phyloP scores from a whole-genome alignment of 208 protist genomes.

The Crithidia acanthocephali region DNA sequence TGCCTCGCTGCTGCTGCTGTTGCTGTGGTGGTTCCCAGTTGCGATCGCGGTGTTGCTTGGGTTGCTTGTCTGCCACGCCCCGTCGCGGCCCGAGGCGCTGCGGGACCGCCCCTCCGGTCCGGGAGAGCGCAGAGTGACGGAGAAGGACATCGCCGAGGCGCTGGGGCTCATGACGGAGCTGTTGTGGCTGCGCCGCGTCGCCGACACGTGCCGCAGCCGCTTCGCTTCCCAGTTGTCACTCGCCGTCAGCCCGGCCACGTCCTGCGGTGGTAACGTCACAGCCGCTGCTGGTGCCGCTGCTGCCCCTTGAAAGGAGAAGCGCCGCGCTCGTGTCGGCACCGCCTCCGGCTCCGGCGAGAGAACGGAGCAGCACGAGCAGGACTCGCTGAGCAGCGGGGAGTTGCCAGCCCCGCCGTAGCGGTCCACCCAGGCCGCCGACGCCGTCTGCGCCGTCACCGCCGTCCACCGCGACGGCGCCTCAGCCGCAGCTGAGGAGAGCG shows the following conservation, averaged over 20 bases:
- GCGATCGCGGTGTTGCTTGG: neutral
- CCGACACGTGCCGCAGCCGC: constrained; percentile 8
- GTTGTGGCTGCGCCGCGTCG: constrained; percentile 6
- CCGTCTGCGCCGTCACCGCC: neutral
- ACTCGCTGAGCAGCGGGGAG: neutral
- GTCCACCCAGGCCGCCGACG: neutral
- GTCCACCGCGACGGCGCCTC: neutral
- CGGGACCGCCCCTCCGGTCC: neutral
- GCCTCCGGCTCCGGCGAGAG: neutral
- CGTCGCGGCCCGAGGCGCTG: neutral
- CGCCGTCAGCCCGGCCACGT: neutral
- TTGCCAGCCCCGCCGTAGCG: constrained; percentile 3
- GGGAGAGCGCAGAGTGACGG: constrained; percentile 7
- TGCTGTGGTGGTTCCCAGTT: no score
- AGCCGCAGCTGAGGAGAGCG: neutral
- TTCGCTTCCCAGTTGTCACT: constrained; percentile 16
- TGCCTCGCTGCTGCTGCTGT: neutral
- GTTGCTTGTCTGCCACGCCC: neutral
- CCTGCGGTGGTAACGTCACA: neutral
- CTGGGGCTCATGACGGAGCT: neutral
- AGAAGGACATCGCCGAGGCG: constrained; percentile 1
- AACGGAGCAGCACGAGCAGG: neutral
- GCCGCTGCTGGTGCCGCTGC: no score
- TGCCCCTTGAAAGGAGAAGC: neutral
- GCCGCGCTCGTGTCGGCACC: neutral